phyloP scores from a whole-genome alignment of 2,329 filamentous ascomycete genomes.

The Fusarium temperatum region DNA sequence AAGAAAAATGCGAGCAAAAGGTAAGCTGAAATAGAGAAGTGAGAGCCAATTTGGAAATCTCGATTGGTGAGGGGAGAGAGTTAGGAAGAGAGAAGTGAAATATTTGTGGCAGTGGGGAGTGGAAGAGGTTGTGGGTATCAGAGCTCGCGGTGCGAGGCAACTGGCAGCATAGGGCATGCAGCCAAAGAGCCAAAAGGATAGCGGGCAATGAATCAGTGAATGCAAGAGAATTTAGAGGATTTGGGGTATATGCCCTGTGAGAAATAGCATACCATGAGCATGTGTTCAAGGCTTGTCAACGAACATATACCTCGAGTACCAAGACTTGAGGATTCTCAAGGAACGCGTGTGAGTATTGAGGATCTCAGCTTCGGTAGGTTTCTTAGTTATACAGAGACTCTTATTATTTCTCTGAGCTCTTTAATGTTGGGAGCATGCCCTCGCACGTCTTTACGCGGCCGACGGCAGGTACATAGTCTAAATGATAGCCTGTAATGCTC shows the following conservation, averaged over 20 bases:
- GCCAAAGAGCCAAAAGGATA: not conserved
- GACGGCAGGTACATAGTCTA: too few species aligned
- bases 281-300: not conserved
- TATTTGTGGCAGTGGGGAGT: not conserved
- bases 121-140: not conserved
- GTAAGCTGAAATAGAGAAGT: rapidly evolving
- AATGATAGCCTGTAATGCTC: rapidly evolving
- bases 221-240: rapidly evolving
- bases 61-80: not conserved
- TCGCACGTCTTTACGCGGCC: rapidly evolving
- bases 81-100: not conserved
- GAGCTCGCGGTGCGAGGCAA: constrained; percentile 9
- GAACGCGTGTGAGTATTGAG: not conserved
- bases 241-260: not conserved
- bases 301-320: not conserved
- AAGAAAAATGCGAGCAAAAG: not conserved
- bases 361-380: not conserved
- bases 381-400: rapidly evolving
- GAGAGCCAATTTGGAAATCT: rapidly evolving
- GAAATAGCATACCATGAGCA: not conserved
- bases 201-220: not conserved
- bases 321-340: not conserved
- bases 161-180: not conserved
- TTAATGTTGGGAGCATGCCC: too few species aligned
- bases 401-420: rapidly evolving